phyloP scores from a whole-genome alignment of 176 grass and related monocot genomes.

The Urochloa ruziziensis region DNA sequence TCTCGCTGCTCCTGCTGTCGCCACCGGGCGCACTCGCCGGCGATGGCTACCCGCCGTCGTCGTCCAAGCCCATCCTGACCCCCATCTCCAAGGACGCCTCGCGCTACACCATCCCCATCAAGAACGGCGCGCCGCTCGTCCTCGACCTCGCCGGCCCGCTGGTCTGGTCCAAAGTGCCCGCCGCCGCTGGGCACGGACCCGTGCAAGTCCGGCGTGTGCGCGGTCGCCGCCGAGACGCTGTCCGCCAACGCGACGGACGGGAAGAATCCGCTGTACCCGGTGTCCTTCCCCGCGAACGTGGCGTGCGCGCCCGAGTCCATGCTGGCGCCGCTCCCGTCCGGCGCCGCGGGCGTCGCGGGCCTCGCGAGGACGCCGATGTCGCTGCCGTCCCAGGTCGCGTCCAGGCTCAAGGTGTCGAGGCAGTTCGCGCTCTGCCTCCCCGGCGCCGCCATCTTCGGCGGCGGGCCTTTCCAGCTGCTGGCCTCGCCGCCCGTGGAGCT shows the following conservation, averaged over 20 bases:
- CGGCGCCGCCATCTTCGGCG: conserved; percentile 49
- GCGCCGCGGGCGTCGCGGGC: conserved; percentile 29
- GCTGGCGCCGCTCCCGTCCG: not conserved
- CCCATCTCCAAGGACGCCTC: conserved; percentile 6
- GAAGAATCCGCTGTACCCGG: conserved; percentile 19
- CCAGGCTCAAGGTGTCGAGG: conserved; percentile 30
- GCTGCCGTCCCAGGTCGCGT: conserved; percentile 40
- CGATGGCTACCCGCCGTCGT: too few relatives aligned
- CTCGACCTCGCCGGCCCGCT: conserved; percentile 24
- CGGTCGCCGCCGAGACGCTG: not conserved
- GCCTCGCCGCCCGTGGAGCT: not conserved
- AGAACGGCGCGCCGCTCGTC: conserved; percentile 29
- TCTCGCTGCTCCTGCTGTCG: not conserved
- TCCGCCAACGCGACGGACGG: conserved; percentile 46
- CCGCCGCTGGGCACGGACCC: not conserved
- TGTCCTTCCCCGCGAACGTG: not conserved
- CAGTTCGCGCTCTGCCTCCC: conserved; percentile 60
- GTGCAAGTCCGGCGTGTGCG: not conserved
- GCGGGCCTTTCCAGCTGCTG: conserved; percentile 6
- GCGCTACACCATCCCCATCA: conserved; percentile 29
- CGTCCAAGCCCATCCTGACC: conserved; percentile 19
- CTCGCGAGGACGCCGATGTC: conserved; percentile 24
- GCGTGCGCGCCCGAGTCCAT: not conserved
- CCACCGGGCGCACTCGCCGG: not conserved
- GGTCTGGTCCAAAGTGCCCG: conserved; percentile 32